Percentiles rank a stretch among this genome's conserved stretches.
Conservation (phyloP, 805 yeast species). For the Ogataea paraovalis region DNA sequence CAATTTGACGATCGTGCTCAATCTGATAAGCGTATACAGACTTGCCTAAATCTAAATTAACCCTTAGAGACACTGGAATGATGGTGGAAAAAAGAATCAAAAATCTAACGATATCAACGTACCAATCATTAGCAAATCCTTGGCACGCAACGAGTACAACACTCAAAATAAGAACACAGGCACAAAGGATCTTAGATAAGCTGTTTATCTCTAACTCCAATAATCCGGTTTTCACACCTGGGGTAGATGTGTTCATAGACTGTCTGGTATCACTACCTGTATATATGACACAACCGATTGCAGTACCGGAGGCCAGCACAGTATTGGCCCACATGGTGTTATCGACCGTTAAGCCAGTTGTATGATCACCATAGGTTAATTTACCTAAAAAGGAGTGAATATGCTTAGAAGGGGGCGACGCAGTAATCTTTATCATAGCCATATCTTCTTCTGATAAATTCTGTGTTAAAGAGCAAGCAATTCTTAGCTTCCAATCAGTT, state of each 20-base stretch:
- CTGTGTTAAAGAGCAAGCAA: constrained; percentile 76
- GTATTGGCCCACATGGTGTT: constrained; percentile 98
- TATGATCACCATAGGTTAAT: constrained; percentile 52
- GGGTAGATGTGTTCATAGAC: constrained; percentile 83
- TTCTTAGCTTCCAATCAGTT: constrained; percentile 95
- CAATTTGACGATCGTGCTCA: constrained; percentile 77
- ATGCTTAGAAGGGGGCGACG: constrained; percentile 78
- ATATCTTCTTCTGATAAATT: constrained; percentile 46
- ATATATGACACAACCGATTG: constrained; percentile 81
- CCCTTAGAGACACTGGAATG: constrained; percentile 93
- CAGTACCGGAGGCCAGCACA: constrained; percentile 90
- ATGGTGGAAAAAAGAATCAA: constrained; percentile 90
- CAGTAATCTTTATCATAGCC: constrained; percentile 53
- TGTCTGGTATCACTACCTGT: constrained; percentile 95
- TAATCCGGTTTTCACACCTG: constrained; percentile 86
- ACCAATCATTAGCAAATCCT: constrained; percentile 76
- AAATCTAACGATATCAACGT: constrained; percentile 84
- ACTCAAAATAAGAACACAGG: constrained; percentile 76
- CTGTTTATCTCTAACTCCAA: constrained; percentile 87
- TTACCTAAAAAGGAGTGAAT: constrained; percentile 82
- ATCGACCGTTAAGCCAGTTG: constrained; percentile 72
- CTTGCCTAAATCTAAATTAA: constrained; percentile 91
- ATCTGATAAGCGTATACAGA: constrained; percentile 95
- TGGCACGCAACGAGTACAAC: constrained; percentile 73
- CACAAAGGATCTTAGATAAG: constrained; percentile 83